Percentiles rank a stretch among this genome's conserved stretches.
Evolutionary conservation across 78 protist genomes (phyloP).

Genomic region (Dictyostelium firmibasis): DNA sequence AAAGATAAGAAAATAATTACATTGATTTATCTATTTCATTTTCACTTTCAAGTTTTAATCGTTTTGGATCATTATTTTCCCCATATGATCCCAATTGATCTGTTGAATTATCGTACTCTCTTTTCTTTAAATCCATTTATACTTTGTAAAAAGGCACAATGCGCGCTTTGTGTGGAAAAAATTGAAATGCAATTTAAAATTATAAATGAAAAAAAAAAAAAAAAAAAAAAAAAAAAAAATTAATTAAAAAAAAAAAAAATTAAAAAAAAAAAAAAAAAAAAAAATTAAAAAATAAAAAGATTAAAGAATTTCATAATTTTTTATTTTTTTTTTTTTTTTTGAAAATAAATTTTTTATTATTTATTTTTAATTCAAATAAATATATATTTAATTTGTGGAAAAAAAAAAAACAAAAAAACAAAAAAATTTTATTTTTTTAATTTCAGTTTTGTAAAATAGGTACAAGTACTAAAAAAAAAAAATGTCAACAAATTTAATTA

Average conservation of each 20-base stretch:
- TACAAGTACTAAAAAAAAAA: background rate
- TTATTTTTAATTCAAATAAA: too few relatives aligned
- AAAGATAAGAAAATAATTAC: background rate
- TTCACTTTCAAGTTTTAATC: constrained; percentile 53
- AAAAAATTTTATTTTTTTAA: background rate
- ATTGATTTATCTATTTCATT: background rate
- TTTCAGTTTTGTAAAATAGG: background rate
- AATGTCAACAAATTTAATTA: background rate
- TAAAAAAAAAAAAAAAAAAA: background rate
- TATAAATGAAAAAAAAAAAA: background rate
- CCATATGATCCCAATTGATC: background rate
- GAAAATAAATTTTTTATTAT: too few relatives aligned
- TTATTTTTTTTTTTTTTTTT: too few relatives aligned
- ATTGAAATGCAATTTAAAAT: background rate
- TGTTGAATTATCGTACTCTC: constrained; percentile 10
- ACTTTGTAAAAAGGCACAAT: background rate
- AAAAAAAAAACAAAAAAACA: too few relatives aligned
- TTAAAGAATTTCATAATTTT: background rate
- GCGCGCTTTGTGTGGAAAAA: background rate
- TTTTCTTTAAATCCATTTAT: background rate
- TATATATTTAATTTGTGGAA: too few relatives aligned
- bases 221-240: background rate
- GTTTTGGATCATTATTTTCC: constrained; percentile 14
- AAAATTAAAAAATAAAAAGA: background rate
- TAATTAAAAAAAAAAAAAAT: background rate